Conservation (phyloP, 2,329 filamentous ascomycete species). For the Diaporthe ampelina region DNA sequence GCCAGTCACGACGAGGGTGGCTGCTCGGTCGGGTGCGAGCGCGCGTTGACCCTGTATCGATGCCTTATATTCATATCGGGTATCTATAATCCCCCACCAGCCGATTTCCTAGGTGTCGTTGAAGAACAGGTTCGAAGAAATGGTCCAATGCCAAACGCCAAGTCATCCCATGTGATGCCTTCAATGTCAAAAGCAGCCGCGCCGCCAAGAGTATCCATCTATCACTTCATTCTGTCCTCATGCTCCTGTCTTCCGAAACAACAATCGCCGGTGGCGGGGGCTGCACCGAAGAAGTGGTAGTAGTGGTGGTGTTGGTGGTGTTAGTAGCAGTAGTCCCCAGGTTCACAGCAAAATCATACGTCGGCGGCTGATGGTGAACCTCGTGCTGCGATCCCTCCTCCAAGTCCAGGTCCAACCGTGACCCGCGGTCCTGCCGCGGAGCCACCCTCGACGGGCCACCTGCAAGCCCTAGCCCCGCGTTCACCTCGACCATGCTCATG, state of each 20-base stretch:
- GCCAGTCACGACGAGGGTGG: not conserved
- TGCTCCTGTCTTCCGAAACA: not conserved
- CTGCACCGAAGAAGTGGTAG: not conserved
- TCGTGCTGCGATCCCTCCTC: not conserved
- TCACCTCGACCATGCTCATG: constrained; percentile 12
- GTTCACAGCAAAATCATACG: constrained; percentile 22
- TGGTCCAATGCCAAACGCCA: not conserved
- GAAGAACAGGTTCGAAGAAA: not conserved
- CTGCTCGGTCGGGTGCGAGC: not conserved
- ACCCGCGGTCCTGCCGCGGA: constrained; percentile 19
- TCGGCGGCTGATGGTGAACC: constrained; percentile 8
- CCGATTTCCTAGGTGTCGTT: not conserved
- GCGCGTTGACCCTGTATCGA: not conserved
- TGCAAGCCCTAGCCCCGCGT: not conserved
- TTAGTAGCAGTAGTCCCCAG: not conserved
- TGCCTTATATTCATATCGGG: constrained; percentile 22
- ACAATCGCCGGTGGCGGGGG: constrained; percentile 8
- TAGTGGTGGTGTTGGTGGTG: too few species aligned
- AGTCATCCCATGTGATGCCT: not conserved
- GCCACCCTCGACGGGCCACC: constrained; percentile 13
- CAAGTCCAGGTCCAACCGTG: not conserved
- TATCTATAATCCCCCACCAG: constrained; percentile 4
- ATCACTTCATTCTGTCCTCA: not conserved
- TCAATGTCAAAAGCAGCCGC: not conserved
- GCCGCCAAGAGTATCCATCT: too few species aligned